Conservation (phyloP, 495 filamentous ascomycete genomes). For the Podospora bellae-mahoneyi region DNA sequence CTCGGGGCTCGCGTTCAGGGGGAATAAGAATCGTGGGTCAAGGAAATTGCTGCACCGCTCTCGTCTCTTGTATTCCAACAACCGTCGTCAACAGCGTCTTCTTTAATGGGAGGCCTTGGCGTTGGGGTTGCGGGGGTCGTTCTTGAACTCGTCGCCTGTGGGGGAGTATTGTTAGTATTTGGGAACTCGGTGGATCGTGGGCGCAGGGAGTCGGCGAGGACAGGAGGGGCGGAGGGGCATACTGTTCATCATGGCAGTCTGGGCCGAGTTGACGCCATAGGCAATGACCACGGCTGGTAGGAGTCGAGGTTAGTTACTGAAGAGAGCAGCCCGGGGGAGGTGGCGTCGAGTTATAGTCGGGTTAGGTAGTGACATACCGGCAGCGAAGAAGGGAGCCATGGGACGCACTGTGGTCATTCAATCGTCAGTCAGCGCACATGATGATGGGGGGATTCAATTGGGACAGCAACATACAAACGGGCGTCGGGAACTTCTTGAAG, state of each 20-base stretch:
- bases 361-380: constrained; percentile 66
- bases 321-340: background rate
- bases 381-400: constrained; percentile 87
- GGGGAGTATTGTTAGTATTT: constrained; percentile 12
- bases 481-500: constrained; percentile 85
- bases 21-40: constrained; percentile 17
- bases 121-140: constrained; percentile 88
- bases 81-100: constrained; percentile 9
- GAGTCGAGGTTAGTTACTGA: background rate
- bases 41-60: constrained; percentile 20
- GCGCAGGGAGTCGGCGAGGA: constrained; percentile 7
- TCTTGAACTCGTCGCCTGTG: constrained; percentile 86
- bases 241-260: constrained; percentile 69
- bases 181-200: constrained; percentile 20
- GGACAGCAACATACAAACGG: constrained; percentile 66
- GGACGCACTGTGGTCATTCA: constrained; percentile 64
- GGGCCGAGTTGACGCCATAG: constrained; percentile 81
- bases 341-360: background rate
- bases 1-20: constrained; percentile 15
- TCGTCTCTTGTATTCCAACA: constrained; percentile 21
- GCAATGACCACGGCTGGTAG: constrained; percentile 72
- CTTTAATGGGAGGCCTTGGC: constrained; percentile 53
- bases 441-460: constrained; percentile 14
- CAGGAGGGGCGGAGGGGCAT: constrained; percentile 40
- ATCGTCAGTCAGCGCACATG: constrained; percentile 18